These are phyloP conservation scores for Chalciporus pseudorubinellus DNA, from an alignment of 768 basidiomycete genomes.

Conservation along the genomic window DNA sequence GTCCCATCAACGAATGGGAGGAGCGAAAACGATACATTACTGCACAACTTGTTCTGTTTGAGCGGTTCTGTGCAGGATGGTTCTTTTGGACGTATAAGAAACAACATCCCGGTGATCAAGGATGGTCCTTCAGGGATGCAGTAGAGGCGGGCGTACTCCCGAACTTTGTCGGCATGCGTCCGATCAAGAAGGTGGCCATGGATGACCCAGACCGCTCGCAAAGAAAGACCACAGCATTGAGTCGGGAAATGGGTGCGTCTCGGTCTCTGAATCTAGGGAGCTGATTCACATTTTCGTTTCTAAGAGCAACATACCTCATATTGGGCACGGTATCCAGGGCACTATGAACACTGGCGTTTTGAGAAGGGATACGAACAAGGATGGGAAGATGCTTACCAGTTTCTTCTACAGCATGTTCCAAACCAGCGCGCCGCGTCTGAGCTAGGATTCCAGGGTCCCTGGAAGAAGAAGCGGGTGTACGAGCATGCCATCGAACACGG, in stretches of 20 bases:
- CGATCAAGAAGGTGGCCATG: slow-evolving; percentile 18
- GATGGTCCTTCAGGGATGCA: slow-evolving; percentile 73
- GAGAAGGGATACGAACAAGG: slow-evolving; percentile 61
- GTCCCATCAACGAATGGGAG: slow-evolving; percentile 40
- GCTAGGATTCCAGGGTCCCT: slow-evolving; percentile 64
- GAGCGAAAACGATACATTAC: slow-evolving; percentile 50
- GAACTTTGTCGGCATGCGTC: slow-evolving; percentile 41
- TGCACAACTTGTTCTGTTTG: slow-evolving; percentile 67
- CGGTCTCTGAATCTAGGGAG: slow-evolving; percentile 11
- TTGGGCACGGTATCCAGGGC: slow-evolving; percentile 49
- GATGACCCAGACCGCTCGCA: slow-evolving; percentile 18
- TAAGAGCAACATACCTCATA: slow-evolving; percentile 40
- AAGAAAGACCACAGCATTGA: slow-evolving; percentile 31
- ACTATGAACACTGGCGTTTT: slow-evolving; percentile 69
- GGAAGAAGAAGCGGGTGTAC: slow-evolving; percentile 45
- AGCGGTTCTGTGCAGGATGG: slow-evolving; percentile 64
- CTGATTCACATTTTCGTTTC: slow-evolving; percentile 13
- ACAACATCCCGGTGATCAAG: slow-evolving; percentile 58
- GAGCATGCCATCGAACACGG: slow-evolving; percentile 47
- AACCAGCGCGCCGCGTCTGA: slow-evolving; percentile 40
- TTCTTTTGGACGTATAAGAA: slow-evolving; percentile 89
- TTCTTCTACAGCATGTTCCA: slow-evolving; percentile 38
- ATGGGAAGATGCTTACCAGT: slow-evolving; percentile 68
- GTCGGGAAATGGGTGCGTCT: slow-evolving; percentile 34
- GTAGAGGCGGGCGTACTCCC: slow-evolving; percentile 63